These are phyloP conservation scores for Persicaria tinctoria DNA, from an alignment of 148 eudicot genomes.

Conservation along the genomic window DNA sequence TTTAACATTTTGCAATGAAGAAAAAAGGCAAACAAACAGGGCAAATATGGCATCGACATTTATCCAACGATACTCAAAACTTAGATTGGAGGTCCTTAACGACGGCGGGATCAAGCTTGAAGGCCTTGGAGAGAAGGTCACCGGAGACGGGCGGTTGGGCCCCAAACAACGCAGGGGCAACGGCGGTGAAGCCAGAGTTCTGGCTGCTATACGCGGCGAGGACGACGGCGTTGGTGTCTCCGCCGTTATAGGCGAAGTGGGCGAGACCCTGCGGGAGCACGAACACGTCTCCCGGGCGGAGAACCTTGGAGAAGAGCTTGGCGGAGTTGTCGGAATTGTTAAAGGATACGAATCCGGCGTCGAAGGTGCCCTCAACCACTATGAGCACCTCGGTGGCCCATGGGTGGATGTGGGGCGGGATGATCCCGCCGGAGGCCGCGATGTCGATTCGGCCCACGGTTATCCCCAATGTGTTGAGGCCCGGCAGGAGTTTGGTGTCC, in stretches of 20 bases:
- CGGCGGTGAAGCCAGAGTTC: background rate
- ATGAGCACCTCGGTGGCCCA: background rate
- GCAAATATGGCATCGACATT: too few species aligned
- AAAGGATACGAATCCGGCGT: constrained; percentile 5
- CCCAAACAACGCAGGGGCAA: background rate
- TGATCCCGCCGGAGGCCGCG: constrained; percentile 11
- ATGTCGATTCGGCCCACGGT: background rate
- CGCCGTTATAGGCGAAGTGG: constrained; percentile 20
- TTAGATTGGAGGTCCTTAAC: constrained; percentile 8
- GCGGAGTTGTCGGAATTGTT: constrained; percentile 12
- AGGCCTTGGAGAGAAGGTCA: constrained; percentile 3
- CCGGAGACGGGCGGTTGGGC: background rate
- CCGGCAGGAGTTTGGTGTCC: background rate
- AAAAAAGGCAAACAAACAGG: too few species aligned
- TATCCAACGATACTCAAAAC: background rate
- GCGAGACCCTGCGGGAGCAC: constrained; percentile 20
- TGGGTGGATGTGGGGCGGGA: constrained; percentile 10
- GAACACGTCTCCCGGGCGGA: constrained; percentile 20
- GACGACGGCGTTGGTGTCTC: background rate
- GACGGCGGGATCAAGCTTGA: background rate
- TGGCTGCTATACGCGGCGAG: background rate
- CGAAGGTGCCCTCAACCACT: background rate
- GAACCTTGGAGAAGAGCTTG: constrained; percentile 17
- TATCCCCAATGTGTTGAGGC: constrained; percentile 4
- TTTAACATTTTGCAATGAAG: too few species aligned